Conservation (phyloP, 257 asterid species). For the Verbascum thapsus region DNA sequence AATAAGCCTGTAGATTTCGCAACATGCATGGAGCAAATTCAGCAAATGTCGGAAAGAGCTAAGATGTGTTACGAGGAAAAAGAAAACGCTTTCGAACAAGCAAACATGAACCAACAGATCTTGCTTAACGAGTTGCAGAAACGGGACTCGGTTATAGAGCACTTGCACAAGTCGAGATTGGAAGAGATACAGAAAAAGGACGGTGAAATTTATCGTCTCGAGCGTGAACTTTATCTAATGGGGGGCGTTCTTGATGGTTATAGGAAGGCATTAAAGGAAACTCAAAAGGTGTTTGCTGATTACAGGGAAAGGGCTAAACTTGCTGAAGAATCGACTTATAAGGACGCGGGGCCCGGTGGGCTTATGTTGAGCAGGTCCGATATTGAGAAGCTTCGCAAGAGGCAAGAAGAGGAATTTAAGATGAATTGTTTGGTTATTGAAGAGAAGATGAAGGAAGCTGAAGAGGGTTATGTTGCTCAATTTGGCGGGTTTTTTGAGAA, state of each 20-base stretch:
- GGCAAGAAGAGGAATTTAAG: slow-evolving; percentile 60
- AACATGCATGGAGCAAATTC: slow-evolving; percentile 61
- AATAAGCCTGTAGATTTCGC: slow-evolving; percentile 53
- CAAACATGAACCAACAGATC: slow-evolving; percentile 50
- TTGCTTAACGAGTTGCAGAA: slow-evolving; percentile 64
- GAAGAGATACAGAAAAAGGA: slow-evolving; percentile 71
- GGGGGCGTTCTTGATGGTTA: slow-evolving; percentile 65
- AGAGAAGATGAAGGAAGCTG: slow-evolving; percentile 53
- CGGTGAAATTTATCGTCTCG: slow-evolving; percentile 52
- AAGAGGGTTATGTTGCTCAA: slow-evolving; percentile 31
- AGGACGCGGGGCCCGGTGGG: slow-evolving; percentile 77
- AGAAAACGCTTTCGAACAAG: slow-evolving; percentile 48
- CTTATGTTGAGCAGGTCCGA: slow-evolving; percentile 65
- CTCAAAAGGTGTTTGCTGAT: slow-evolving; percentile 61
- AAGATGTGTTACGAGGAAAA: slow-evolving; percentile 47
- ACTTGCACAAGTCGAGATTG: slow-evolving; percentile 49
- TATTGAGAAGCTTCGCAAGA: slow-evolving; percentile 52
- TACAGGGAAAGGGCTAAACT: slow-evolving; percentile 57
- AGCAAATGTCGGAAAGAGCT: slow-evolving; percentile 49
- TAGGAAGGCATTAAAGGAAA: slow-evolving; percentile 71
- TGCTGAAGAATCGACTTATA: slow-evolving; percentile 71
- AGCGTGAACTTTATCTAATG: slow-evolving; percentile 68
- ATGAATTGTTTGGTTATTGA: slow-evolving; percentile 48
- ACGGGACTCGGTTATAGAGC: slow-evolving; percentile 54
- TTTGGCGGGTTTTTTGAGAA: slow-evolving; percentile 43